phyloP scores from a whole-genome alignment of 495 filamentous ascomycete species.

The Penicillium malachiteum region DNA sequence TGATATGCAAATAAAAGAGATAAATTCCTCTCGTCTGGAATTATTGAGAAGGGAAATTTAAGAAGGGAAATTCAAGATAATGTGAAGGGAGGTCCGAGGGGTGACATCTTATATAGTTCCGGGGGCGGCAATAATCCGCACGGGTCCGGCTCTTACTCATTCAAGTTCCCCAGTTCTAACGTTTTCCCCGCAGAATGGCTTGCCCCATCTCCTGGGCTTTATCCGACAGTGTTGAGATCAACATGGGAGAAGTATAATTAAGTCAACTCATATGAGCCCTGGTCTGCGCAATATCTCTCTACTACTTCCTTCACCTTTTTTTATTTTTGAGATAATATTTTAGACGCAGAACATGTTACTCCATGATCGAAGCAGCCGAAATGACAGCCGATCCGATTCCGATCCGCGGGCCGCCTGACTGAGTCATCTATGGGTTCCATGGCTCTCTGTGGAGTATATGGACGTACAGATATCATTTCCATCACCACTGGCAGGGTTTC shows the following conservation, averaged over 20 bases:
- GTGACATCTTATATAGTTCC: conserved; percentile 8
- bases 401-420: conserved; percentile 28
- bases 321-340: background rate
- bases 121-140: conserved; percentile 5
- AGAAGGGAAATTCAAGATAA: background rate
- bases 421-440: background rate
- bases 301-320: background rate
- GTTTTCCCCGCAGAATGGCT: conserved; percentile 6
- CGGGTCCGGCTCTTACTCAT: background rate
- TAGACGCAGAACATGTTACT: background rate
- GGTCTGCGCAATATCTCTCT: background rate
- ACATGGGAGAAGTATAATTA: background rate
- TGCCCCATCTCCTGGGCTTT: background rate
- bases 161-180: background rate
- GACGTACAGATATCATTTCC: too few species aligned
- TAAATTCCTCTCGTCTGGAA: background rate
- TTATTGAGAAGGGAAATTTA: background rate
- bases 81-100: background rate
- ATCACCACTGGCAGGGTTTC: too few species aligned
- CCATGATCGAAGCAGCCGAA: conserved; percentile 2
- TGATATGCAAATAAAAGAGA: background rate
- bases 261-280: background rate
- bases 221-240: background rate
- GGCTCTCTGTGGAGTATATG: background rate
- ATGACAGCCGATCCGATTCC: conserved; percentile 21